Base-by-base conservation (phyloP, 164 flowering plant genomes). In the Saururus chinensis region DNA sequence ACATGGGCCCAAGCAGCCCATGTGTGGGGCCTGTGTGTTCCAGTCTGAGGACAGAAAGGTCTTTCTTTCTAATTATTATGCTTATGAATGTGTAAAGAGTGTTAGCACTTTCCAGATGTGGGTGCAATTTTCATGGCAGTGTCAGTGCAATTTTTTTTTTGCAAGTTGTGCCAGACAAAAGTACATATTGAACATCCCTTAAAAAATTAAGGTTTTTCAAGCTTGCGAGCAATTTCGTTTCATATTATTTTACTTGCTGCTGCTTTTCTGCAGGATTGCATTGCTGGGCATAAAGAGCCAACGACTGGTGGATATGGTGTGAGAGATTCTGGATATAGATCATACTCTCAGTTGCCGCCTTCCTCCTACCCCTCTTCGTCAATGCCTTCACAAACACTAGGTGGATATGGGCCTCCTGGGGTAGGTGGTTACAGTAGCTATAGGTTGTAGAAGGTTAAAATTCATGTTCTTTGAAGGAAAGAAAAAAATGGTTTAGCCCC, bases 391-490 rank as follows among this genome's bases (percentile, higher is more conserved):
- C 89, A 72, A 66, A 40, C 81, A 2, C 77, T 77, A 66, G 80
- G 82, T 23, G 80, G 81, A 22, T 82, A 82, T 60, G 84, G 87
- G 59, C 74, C 86, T 7, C 80, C 96, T 48, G 81, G 85, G 40
- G 30, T 76, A 19, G 88, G 88, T 57, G 82, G 87, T 49, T 84
- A 79, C 65, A 56, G 76, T 63, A 75, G 76, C 63, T 86, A 51
- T 71, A 79, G 89, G 80, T 72, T 79, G 63, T 88, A 76, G 77
- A 64, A 25, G 19, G 23, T 19, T 55, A 0, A 9, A 21, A 54
- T 54, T 45, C 17, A 45, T 45, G 49, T 45, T 3, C 17, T 45
- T 12, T 3, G n/a, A 12, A 2, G 49, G 49, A 17, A 12, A 45
- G 11, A 13, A 8, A 45, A 12, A 17, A 45, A 45, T 17, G 17